Base-by-base conservation (phyloP, 169 alveolate species). In the Sarcocystis neurona region DNA sequence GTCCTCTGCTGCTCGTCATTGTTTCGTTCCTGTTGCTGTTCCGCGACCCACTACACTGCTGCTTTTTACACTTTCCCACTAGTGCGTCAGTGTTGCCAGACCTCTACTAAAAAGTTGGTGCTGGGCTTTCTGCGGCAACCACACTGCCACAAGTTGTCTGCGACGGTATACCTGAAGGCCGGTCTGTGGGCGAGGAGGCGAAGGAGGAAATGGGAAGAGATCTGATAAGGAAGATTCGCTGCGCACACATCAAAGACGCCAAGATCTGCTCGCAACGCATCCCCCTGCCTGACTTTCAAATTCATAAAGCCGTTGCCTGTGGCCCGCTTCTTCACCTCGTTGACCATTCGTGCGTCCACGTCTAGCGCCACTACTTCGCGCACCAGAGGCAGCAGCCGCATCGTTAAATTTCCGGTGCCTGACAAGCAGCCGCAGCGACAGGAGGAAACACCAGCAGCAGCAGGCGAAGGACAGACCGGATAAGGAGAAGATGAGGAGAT, bases 141-240 rank as follows among this genome's bases (percentile, higher is more conserved):
- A n/a, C n/a, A n/a, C n/a, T n/a, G n/a, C n/a, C n/a, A n/a, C n/a
- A n/a, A n/a, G n/a, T n/a, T n/a, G n/a, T n/a, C n/a, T n/a, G n/a
- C n/a, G n/a, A n/a, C n/a, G 43, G 32, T 43, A 37, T 68, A 91
- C 95, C 96, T 94, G 96, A 98, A 98, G 77, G 96, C 93, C 46
- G 99, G 99, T 87, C 99, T 94, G 91, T 98, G 99, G 63, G 99
- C 96, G 72, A 98, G 92, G 79, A 99, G 95, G 90, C 98, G 98
- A 94, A 99, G 98, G 60, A 98, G 98, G 90, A 99, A 97, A 10
- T 99, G 99, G 37, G 99, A 96, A n/a, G 99, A 98, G 63, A 99
- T 99, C 92, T 98, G 98, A 95, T 98, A 99, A 46, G 99, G 99
- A 82, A 98, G 95, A 95, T 99, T 99, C 6, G 99, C 99, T 15